These are phyloP conservation scores for Botrytis aclada DNA, from an alignment of 2,329 filamentous ascomycete genomes.

Conservation along the genomic window DNA sequence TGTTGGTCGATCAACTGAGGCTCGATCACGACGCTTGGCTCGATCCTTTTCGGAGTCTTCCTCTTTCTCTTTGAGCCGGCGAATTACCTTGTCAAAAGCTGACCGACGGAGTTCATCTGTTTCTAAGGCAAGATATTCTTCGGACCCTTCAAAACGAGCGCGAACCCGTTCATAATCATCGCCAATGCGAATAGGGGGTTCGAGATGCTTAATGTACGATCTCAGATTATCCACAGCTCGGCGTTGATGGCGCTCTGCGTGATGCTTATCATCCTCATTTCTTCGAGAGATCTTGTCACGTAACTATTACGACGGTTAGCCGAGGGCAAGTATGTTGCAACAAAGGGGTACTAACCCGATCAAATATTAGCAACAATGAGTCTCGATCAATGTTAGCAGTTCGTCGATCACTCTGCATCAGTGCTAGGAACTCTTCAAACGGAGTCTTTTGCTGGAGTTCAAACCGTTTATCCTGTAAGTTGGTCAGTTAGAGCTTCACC, in stretches of 20 bases:
- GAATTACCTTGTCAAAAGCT: slow-evolving; percentile 89
- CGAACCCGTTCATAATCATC: slow-evolving; percentile 90
- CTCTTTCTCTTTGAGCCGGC: slow-evolving; percentile 86
- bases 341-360: slow-evolving; percentile 58
- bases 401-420: slow-evolving; percentile 82
- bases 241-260: slow-evolving; percentile 81
- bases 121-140: slow-evolving; percentile 79
- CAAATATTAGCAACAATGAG: slow-evolving; percentile 76
- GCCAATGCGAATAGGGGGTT: slow-evolving; percentile 72
- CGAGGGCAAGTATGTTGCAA: slow-evolving; percentile 11
- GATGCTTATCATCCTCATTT: slow-evolving; percentile 77
- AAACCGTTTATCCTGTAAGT: slow-evolving; percentile 75
- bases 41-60: slow-evolving; percentile 72
- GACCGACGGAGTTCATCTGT: slow-evolving; percentile 78
- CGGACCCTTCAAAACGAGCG: slow-evolving; percentile 71
- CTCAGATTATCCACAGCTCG: slow-evolving; percentile 81
- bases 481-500: slow-evolving; percentile 39
- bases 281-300: slow-evolving; percentile 82
- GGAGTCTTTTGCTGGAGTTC: slow-evolving; percentile 84
- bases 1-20: slow-evolving; percentile 43
- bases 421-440: slow-evolving; percentile 79
- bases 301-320: slow-evolving; percentile 49
- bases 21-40: slow-evolving; percentile 56
- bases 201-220: slow-evolving; percentile 81
- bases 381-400: slow-evolving; percentile 85